Percentiles rank a stretch among this genome's conserved stretches.
Evolutionary conservation across 2,329 filamentous ascomycete species (phyloP).

Genomic region (Botrytis pseudocinerea): DNA sequence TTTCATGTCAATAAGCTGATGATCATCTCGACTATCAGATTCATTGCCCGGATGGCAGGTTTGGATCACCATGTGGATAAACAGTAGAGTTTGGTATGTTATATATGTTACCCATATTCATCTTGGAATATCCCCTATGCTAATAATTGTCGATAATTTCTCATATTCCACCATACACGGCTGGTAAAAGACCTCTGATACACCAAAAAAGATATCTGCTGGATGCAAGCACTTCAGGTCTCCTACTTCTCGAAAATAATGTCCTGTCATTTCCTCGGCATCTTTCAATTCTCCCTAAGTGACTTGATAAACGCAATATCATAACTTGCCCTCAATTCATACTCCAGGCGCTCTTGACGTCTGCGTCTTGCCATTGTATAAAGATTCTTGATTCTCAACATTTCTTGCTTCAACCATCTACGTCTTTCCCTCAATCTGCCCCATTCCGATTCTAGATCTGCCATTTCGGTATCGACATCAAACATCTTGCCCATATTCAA

Average conservation of each 20-base stretch:
- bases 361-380: not conserved
- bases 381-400: conserved; percentile 4
- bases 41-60: not conserved
- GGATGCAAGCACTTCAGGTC: conserved; percentile 6
- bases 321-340: not conserved
- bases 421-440: conserved; percentile 5
- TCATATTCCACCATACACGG: not conserved
- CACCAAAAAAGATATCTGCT: conserved; percentile 14
- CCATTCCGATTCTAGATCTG: not conserved
- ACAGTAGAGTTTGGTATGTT: not conserved
- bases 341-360: not conserved
- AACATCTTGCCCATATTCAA: not conserved
- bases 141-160: not conserved
- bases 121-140: not conserved
- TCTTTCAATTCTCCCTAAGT: not conserved
- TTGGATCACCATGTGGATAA: not conserved
- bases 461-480: not conserved
- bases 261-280: not conserved
- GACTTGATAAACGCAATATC: conserved; percentile 15
- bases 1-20: not conserved
- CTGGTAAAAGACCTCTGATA: conserved; percentile 8
- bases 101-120: not conserved
- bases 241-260: not conserved
- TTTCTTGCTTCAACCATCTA: conserved; percentile 15
- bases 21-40: not conserved